Conservation (phyloP, 495 filamentous ascomycete genomes). For the Hyaloscypha bicolor region DNA sequence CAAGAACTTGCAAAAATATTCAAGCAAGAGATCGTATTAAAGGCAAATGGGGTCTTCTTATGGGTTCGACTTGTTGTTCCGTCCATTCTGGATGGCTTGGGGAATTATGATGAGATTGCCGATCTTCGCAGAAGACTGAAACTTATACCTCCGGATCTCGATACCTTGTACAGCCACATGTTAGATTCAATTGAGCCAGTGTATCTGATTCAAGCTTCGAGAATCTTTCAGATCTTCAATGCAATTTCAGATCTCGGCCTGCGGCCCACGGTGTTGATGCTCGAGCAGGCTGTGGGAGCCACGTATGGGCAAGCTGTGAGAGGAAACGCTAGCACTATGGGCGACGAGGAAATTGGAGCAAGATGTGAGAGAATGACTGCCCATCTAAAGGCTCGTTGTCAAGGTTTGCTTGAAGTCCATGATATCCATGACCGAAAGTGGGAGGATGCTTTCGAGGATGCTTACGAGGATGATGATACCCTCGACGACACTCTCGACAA, state of each 20-base stretch:
- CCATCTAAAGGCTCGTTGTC: conserved; percentile 10
- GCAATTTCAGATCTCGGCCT: not conserved
- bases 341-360: conserved; percentile 2
- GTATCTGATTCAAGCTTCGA: conserved; percentile 1
- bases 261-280: conserved; percentile 1
- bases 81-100: not conserved
- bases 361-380: conserved; percentile 7
- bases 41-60: conserved; percentile 22
- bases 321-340: not conserved
- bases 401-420: conserved; percentile 17
- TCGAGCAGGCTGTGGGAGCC: conserved; percentile 4
- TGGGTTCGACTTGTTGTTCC: not conserved
- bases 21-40: not conserved
- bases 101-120: not conserved
- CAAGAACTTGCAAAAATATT: not conserved
- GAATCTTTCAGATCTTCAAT: conserved; percentile 18
- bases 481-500: not conserved
- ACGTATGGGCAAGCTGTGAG: not conserved
- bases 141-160: conserved; percentile 11
- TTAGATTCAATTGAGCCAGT: not conserved
- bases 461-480: too few relatives aligned
- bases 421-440: conserved; percentile 3
- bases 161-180: conserved; percentile 15
- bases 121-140: conserved; percentile 12
- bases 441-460: not conserved